Base-by-base conservation (phyloP, 2,329 filamentous ascomycete species). In the Ceratocystis huliohia region DNA sequence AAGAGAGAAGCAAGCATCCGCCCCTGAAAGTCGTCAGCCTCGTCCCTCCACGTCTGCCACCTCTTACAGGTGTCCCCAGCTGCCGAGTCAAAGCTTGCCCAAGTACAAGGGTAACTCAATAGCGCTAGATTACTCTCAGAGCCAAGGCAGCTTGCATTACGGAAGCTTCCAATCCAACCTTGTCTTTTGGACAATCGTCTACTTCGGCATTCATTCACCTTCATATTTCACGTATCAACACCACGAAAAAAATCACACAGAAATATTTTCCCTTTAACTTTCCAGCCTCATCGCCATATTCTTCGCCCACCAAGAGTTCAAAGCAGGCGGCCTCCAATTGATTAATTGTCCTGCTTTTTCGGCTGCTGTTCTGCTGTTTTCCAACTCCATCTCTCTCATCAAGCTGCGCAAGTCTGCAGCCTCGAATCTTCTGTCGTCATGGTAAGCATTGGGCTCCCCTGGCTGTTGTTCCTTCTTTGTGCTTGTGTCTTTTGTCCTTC, bases 91-190 rank as follows among this genome's bases (percentile, higher is more conserved):
- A 48, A 61, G 64, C 64, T 45, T 44, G 53, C 50, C 25, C 20
- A 22, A 46, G 48, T n/a, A 44, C 30, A 22, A 33, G 30, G 41
- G 22, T 41, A 44, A 15, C 41, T 6, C 17, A 62, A 44, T 15
- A 46, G 46, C 61, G 41, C 20, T 63, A 30, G 17, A 30, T 15
- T 41, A 33, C 57, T 48, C 30, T 59, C 50, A 56, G 30, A 25
- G 46, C 63, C 61, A 61, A 66, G 65, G 65, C 65, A 66, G 65
- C 65, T 66, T 41, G 37, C 65, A 66, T 66, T 66, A 66, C 65
- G 65, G 65, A 66, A 66, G 61, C 65, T 63, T 63, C 50, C 22
- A 56, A 25, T 25, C 50, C 22, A 56, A 25, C 15, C 28, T 48
- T 48, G 46, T 1, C 50, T 56, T 56, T 56, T 25, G 50, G 50